Evolutionary conservation across 2,329 filamentous ascomycete genomes (phyloP), one percentile per base, ranked within the genome.

Genomic region (Monilinia polystroma): DNA sequence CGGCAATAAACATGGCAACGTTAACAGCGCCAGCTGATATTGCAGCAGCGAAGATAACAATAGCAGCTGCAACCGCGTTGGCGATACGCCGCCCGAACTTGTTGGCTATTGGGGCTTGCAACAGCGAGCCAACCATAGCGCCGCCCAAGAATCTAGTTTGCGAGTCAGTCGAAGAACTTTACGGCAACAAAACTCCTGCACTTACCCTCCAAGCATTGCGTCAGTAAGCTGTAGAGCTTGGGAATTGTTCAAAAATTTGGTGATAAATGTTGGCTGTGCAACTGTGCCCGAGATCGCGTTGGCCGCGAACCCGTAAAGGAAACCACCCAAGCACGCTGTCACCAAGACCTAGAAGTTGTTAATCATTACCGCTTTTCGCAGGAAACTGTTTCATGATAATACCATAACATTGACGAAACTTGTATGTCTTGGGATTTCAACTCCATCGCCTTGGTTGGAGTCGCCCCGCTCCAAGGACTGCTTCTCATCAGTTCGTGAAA

Each of bases 11-110:
- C 60, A 63, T 63, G n/a, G 32, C 35, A 20, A 63, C 49, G 14
- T 63, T 63, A 23, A 69, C 68, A 20, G 68, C 57, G 8, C 72
- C 72, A 8, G 67, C 68, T 57, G 72, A 68, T 5, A 74, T 49
- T 3, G 72, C 70, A 53, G 64, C 68, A 16, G 66, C 62, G 11
- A 73, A 20, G 11, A 71, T 69, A 45, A 70, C 49, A 32, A 72
- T 51, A 41, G 63, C 10, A 26, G 70, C 70, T 0, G 72, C 72
- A 12, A 49, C 54, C 8, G 49, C 60, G 35, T 63, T 63, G 18
- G 60, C 60, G 18, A 63, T 63, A n/a, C 60, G 60, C 18, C 60
- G 49, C 8, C 60, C 60, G 18, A 63, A 56, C 4, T 45, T 47
- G 26, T 64, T 64, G 26, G 62, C 29, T n/a, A 64, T 64, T 23